Conservation (phyloP, 108 stramenopile genomes). For the Nitzschia sp. region DNA sequence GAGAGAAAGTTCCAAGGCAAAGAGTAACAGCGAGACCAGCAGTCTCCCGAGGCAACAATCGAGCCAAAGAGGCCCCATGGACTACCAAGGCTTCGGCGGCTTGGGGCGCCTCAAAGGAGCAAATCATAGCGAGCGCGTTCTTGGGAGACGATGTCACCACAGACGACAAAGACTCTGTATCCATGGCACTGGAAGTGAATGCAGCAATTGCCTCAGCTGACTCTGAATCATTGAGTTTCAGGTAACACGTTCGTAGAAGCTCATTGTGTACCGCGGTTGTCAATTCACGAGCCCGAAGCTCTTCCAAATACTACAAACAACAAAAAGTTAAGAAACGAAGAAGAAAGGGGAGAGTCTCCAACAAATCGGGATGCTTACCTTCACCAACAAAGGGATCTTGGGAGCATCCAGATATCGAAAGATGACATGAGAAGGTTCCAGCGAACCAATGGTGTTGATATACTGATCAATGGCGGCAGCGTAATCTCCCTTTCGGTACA, state of each 20-base stretch:
- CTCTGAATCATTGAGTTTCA: slow-evolving; percentile 78
- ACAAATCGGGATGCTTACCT: slow-evolving; percentile 17
- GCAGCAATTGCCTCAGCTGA: slow-evolving; percentile 71
- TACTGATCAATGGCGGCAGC: slow-evolving; percentile 91
- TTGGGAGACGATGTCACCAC: slow-evolving; percentile 71
- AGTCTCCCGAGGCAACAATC: slow-evolving; percentile 72
- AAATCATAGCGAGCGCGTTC: slow-evolving; percentile 78
- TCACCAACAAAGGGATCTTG: slow-evolving; percentile 79
- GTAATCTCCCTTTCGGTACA: slow-evolving; percentile 91
- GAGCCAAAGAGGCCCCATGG: slow-evolving; percentile 71
- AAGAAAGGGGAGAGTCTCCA: too few species aligned
- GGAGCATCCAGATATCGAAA: slow-evolving; percentile 90
- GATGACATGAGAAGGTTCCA: slow-evolving; percentile 93
- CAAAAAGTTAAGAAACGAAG: neutral
- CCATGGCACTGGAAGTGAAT: slow-evolving; percentile 43
- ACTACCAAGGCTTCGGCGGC: slow-evolving; percentile 68
- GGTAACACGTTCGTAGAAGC: slow-evolving; percentile 76
- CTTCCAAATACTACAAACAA: slow-evolving; percentile 88
- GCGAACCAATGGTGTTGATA: slow-evolving; percentile 89
- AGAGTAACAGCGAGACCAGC: slow-evolving; percentile 80
- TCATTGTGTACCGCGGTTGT: slow-evolving; percentile 76
- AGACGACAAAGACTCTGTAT: slow-evolving; percentile 51
- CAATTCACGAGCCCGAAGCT: slow-evolving; percentile 53
- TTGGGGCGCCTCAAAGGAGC: slow-evolving; percentile 73
- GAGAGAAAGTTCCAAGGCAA: slow-evolving; percentile 82